Evolutionary conservation across 1,284 basidiomycete species (phyloP).

Genomic region (Pyrrhoderma lamaoense): DNA sequence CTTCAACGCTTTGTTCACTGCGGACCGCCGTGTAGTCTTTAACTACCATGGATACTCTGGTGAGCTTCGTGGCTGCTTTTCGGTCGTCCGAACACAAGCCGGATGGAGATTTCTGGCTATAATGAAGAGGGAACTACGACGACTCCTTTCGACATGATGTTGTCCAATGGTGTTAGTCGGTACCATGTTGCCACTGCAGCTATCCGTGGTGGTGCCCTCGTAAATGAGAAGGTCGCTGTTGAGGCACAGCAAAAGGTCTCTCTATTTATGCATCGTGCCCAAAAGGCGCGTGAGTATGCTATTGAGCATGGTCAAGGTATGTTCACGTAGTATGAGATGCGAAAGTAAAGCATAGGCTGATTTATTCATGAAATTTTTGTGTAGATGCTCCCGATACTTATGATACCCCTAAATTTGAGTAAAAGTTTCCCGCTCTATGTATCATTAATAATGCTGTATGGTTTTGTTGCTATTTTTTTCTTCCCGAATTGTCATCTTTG

Average conservation of each 20-base stretch:
- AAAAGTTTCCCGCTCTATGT: no score
- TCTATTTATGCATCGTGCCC: slow-evolving; percentile 45
- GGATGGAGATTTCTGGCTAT: slow-evolving; percentile 53
- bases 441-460: no score
- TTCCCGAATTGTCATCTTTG: no score
- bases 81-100: slow-evolving; percentile 42
- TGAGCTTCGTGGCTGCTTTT: slow-evolving; percentile 60
- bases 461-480: no score
- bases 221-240: slow-evolving; percentile 46
- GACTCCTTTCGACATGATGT: slow-evolving; percentile 51
- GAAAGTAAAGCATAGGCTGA: neutral
- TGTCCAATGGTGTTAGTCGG: slow-evolving; percentile 56
- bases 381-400: slow-evolving; percentile 43
- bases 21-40: slow-evolving; percentile 63
- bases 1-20: slow-evolving; percentile 67
- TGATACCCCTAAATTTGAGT: slow-evolving; percentile 35
- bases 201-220: slow-evolving; percentile 42
- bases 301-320: slow-evolving; percentile 47
- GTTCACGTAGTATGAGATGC: slow-evolving; percentile 8
- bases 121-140: slow-evolving; percentile 46
- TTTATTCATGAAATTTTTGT: no score
- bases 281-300: slow-evolving; percentile 51
- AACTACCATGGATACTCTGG: slow-evolving; percentile 83
- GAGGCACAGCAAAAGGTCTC: slow-evolving; percentile 47
- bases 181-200: slow-evolving; percentile 56